These are phyloP conservation scores for Wickerhamomyces pijperi DNA, from an alignment of 805 yeast species.

Conservation along the genomic window DNA sequence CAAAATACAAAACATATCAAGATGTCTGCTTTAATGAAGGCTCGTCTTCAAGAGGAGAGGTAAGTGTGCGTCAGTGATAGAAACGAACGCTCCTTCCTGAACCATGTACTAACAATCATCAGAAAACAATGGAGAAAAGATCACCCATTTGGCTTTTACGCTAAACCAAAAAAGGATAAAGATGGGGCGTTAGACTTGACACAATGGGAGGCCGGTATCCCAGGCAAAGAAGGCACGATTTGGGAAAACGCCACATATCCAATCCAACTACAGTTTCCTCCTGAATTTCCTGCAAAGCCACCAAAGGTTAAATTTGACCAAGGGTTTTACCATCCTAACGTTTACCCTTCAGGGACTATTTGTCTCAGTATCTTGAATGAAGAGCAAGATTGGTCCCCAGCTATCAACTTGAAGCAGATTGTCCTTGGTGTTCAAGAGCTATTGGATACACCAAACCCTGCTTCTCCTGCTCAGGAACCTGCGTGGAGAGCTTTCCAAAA, in stretches of 20 bases:
- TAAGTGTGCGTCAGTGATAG: too few relatives aligned
- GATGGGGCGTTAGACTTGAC: constrained; percentile 83
- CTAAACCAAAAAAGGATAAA: constrained; percentile 70
- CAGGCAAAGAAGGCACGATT: constrained; percentile 76
- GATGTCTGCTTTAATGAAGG: constrained; percentile 15
- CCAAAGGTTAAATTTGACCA: constrained; percentile 87
- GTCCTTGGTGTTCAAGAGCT: constrained; percentile 88
- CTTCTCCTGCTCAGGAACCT: constrained; percentile 95
- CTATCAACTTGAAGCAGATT: constrained; percentile 82
- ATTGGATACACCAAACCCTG: constrained; percentile 81
- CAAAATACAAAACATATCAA: too few relatives aligned
- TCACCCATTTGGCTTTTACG: constrained; percentile 95
- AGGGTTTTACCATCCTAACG: constrained; percentile 92
- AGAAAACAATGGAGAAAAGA: constrained; percentile 97
- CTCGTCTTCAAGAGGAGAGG: constrained; percentile 84
- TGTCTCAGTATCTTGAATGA: constrained; percentile 90
- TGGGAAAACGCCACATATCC: constrained; percentile 94
- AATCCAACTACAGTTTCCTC: constrained; percentile 69
- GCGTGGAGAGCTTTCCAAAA: constrained; percentile 83
- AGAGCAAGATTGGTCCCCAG: constrained; percentile 97
- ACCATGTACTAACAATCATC: too few relatives aligned
- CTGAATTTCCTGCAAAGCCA: constrained; percentile 93
- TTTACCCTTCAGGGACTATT: constrained; percentile 94
- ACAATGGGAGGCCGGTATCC: constrained; percentile 91
- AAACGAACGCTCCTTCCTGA: too few relatives aligned